Evolutionary conservation across 345 rosid species (phyloP).

Genomic region (Ailanthus altissimus): DNA sequence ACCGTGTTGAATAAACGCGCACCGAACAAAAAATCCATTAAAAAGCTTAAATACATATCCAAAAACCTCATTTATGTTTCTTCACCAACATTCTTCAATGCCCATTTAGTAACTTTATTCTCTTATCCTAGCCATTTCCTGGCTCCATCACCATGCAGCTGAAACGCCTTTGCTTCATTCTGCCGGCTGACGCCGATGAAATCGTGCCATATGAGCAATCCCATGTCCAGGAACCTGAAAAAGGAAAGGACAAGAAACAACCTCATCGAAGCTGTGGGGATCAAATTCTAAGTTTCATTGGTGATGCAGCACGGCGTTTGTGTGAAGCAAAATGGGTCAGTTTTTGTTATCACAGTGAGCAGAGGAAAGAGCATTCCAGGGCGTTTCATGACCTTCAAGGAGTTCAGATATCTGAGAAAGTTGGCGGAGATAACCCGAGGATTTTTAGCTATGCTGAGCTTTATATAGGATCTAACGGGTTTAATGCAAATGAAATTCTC

Average conservation of each 20-base stretch:
- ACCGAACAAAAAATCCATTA: not conserved
- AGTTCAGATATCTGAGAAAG: slow-evolving; percentile 69
- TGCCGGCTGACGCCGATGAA: slow-evolving; percentile 61
- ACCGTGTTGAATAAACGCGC: slow-evolving; percentile 39
- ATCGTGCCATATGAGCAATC: slow-evolving; percentile 29
- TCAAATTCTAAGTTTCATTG: slow-evolving; percentile 42
- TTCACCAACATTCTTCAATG: not conserved
- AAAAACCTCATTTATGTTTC: not conserved
- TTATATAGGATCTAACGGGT: slow-evolving; percentile 87
- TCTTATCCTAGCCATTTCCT: slow-evolving; percentile 7
- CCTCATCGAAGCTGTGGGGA: slow-evolving; percentile 49
- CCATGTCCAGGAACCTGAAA: slow-evolving; percentile 13
- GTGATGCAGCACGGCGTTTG: slow-evolving; percentile 41
- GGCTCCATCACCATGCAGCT: slow-evolving; percentile 39
- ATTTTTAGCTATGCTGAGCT: slow-evolving; percentile 90
- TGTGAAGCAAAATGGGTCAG: slow-evolving; percentile 46
- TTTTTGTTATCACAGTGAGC: slow-evolving; percentile 27
- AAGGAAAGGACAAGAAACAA: slow-evolving; percentile 27
- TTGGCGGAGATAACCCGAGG: slow-evolving; percentile 79
- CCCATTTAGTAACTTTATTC: slow-evolving; percentile 13
- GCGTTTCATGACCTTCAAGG: slow-evolving; percentile 79
- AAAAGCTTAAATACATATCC: not conserved
- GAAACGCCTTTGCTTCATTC: slow-evolving; percentile 60
- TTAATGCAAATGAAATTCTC: slow-evolving; percentile 62
- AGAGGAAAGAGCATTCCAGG: slow-evolving; percentile 20